These are phyloP conservation scores for Hericium erinaceus DNA, from an alignment of 768 basidiomycete genomes.

Conservation along the genomic window DNA sequence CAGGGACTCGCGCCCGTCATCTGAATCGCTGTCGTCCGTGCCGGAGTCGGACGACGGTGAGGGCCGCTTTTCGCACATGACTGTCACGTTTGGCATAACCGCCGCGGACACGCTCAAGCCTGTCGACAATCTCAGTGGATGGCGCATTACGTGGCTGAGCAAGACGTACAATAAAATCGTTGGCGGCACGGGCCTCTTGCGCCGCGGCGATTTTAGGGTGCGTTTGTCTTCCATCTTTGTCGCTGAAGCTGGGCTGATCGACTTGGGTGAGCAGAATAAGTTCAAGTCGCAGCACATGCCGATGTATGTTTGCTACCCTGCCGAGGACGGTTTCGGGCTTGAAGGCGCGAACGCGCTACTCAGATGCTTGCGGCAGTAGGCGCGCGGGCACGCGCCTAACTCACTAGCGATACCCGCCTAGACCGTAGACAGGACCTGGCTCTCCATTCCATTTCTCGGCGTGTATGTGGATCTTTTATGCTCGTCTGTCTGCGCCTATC, in stretches of 20 bases:
- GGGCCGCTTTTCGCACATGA: conserved; percentile 17
- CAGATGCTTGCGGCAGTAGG: conserved; percentile 20
- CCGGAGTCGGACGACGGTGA: conserved; percentile 12
- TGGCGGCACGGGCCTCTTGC: conserved; percentile 28
- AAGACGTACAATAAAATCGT: conserved; percentile 35
- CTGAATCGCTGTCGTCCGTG: neutral
- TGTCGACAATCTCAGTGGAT: conserved; percentile 35
- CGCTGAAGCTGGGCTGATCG: neutral
- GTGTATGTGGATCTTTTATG: no score
- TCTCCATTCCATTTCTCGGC: no score
- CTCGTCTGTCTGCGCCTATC: no score
- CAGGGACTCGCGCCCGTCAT: neutral
- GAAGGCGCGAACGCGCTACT: conserved; percentile 36
- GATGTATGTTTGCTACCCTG: conserved; percentile 44
- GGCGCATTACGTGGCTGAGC: conserved; percentile 35
- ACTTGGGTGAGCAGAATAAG: conserved; percentile 26
- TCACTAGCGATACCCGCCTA: no score
- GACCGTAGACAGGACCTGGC: no score
- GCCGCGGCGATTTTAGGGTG: conserved; percentile 37
- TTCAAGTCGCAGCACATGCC: conserved; percentile 33
- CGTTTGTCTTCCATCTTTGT: conserved; percentile 3
- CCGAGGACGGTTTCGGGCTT: conserved; percentile 35
- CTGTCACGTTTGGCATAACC: conserved; percentile 40
- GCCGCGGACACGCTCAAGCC: conserved; percentile 32
- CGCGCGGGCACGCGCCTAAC: no score